phyloP scores from a whole-genome alignment of 2,329 filamentous ascomycete genomes.

The Harringtonia lauricola region DNA sequence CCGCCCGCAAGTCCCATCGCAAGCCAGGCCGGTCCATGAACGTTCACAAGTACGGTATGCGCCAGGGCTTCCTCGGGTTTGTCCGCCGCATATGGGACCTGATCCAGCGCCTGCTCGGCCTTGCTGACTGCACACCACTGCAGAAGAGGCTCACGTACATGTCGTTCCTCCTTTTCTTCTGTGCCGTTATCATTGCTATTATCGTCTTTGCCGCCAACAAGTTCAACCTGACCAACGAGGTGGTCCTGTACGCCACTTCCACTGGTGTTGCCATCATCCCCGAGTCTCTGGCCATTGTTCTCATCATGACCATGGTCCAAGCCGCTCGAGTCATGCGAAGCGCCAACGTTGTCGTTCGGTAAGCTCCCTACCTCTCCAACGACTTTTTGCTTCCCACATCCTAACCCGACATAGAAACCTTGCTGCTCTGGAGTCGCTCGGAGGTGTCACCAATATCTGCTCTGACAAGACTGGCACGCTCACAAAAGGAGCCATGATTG shows the following conservation, averaged over 20 bases:
- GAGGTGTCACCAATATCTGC: slow-evolving; percentile 62
- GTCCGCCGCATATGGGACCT: slow-evolving; percentile 28
- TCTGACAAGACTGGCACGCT: slow-evolving; percentile 65
- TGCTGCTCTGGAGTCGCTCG: slow-evolving; percentile 56
- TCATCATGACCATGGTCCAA: slow-evolving; percentile 61
- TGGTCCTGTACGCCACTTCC: slow-evolving; percentile 50
- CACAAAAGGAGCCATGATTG: slow-evolving; percentile 60
- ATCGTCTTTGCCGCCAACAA: slow-evolving; percentile 50
- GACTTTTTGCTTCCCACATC: neutral
- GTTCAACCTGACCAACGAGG: slow-evolving; percentile 42
- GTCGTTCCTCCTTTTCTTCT: slow-evolving; percentile 66
- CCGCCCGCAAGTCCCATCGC: slow-evolving; percentile 37
- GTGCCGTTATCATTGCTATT: slow-evolving; percentile 51
- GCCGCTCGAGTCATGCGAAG: slow-evolving; percentile 55
- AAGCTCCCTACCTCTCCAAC: neutral
- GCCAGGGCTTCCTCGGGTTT: slow-evolving; percentile 26
- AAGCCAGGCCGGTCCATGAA: slow-evolving; percentile 33
- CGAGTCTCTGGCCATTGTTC: slow-evolving; percentile 55
- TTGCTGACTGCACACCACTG: slow-evolving; percentile 64
- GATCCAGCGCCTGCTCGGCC: slow-evolving; percentile 39
- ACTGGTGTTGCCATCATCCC: slow-evolving; percentile 54
- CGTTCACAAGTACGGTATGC: slow-evolving; percentile 28
- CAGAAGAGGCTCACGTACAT: slow-evolving; percentile 80
- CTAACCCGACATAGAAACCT: too few relatives aligned
- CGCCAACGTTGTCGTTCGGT: slow-evolving; percentile 52